These are phyloP conservation scores for Cokeromyces recurvatus DNA, from an alignment of 371 early-diverging fungal genomes.

Conservation along the genomic window DNA sequence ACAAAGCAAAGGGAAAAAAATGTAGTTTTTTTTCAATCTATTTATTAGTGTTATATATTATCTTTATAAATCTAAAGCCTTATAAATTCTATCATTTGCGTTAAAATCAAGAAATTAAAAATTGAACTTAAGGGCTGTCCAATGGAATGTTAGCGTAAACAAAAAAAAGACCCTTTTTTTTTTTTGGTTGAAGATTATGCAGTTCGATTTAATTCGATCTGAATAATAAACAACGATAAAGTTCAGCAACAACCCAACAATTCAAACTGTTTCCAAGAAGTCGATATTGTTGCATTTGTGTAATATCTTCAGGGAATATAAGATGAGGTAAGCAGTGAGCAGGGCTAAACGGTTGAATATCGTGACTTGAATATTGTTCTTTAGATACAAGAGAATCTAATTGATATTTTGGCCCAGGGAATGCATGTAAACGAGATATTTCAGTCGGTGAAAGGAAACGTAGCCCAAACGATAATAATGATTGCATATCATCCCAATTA, in stretches of 20 bases:
- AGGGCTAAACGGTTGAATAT: conserved; percentile 4
- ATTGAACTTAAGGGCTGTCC: no score
- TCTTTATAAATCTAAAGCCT: no score
- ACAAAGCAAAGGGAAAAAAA: no score
- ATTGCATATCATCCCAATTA: conserved; percentile 44
- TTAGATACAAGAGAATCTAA: neutral
- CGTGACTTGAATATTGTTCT: neutral
- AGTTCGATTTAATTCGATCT: no score
- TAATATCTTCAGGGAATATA: conserved; percentile 49
- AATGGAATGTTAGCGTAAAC: neutral
- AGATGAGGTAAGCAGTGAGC: conserved; percentile 24
- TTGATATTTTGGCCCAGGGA: conserved; percentile 28
- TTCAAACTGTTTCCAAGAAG: conserved; percentile 75
- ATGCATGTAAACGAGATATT: conserved; percentile 72
- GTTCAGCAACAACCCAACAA: conserved; percentile 64
- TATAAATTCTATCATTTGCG: no score
- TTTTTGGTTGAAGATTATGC: no score
- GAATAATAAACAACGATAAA: conserved; percentile 50
- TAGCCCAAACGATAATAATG: conserved; percentile 55
- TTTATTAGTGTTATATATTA: no score
- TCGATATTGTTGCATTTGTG: conserved; percentile 55
- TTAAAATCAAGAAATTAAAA: no score
- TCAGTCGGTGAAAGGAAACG: conserved; percentile 77
- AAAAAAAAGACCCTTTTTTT: no score
- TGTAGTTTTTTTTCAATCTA: no score